Evolutionary conservation across 1,284 basidiomycete species (phyloP).

Genomic region (Fomitopsis pinicola): DNA sequence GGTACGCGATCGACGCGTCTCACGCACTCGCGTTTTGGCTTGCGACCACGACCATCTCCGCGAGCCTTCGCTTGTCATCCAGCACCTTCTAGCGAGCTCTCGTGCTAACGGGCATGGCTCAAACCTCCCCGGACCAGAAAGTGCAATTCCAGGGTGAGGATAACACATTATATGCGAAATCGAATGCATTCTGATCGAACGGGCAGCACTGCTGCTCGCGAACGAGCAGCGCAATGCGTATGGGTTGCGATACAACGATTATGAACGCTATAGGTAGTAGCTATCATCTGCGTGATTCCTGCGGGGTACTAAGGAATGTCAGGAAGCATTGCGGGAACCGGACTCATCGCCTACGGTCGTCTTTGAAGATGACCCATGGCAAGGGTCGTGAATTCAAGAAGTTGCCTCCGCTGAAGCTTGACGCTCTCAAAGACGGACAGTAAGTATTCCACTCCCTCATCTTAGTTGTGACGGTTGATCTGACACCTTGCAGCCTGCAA

Average conservation of each 20-base stretch:
- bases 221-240: conserved; percentile 91
- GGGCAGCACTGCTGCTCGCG: conserved; percentile 70
- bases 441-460: conserved; percentile 37
- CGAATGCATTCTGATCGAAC: not conserved
- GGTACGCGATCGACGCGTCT: conserved; percentile 1
- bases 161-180: not conserved
- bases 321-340: conserved; percentile 91
- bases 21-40: conserved; percentile 9
- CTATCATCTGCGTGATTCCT: not conserved
- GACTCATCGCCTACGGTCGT: conserved; percentile 82
- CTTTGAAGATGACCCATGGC: conserved; percentile 83
- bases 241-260: conserved; percentile 88
- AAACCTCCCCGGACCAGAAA: conserved; percentile 28
- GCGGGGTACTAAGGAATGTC: conserved; percentile 5
- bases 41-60: conserved; percentile 24
- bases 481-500: conserved; percentile 56
- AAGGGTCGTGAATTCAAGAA: conserved; percentile 90
- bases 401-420: conserved; percentile 57
- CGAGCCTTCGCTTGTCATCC: conserved; percentile 21
- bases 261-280: conserved; percentile 73
- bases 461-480: not conserved
- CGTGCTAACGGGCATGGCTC: conserved; percentile 18
- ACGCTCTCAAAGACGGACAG: conserved; percentile 76
- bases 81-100: conserved; percentile 10
- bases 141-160: conserved; percentile 26